These are phyloP conservation scores for Aureobasidium leucospermi DNA, from an alignment of 2,329 filamentous ascomycete genomes.

Conservation along the genomic window DNA sequence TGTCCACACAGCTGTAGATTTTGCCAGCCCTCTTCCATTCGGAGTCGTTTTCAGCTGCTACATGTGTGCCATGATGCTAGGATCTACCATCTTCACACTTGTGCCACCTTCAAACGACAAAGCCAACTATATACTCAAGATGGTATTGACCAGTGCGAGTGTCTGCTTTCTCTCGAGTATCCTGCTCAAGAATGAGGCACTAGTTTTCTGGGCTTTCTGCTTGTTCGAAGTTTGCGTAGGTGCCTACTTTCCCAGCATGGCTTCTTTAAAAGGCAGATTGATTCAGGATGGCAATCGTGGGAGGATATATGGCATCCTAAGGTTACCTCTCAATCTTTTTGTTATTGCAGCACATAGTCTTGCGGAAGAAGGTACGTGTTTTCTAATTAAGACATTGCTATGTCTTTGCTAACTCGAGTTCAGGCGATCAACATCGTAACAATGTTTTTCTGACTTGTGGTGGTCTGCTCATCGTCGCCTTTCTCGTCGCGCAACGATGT, in stretches of 20 bases:
- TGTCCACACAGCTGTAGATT: conserved; percentile 17
- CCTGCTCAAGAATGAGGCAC: conserved; percentile 35
- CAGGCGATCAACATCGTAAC: conserved; percentile 16
- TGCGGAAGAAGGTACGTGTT: conserved; percentile 30
- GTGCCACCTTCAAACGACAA: conserved; percentile 25
- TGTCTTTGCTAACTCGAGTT: not conserved
- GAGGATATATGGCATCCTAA: conserved; percentile 50
- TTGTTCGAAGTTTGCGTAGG: conserved; percentile 52
- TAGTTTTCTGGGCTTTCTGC: conserved; percentile 51
- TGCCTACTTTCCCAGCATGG: conserved; percentile 51
- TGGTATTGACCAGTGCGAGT: conserved; percentile 33
- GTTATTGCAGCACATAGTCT: conserved; percentile 45
- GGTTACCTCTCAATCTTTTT: conserved; percentile 53
- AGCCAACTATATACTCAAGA: conserved; percentile 29
- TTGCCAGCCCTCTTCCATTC: conserved; percentile 28
- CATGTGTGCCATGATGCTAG: conserved; percentile 54
- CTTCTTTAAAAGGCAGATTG: conserved; percentile 46
- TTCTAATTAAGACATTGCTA: not conserved
- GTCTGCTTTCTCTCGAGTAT: conserved; percentile 29
- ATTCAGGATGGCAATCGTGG: conserved; percentile 49
- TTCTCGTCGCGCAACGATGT: conserved; percentile 15
- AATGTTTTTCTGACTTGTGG: conserved; percentile 17
- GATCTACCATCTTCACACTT: conserved; percentile 48
- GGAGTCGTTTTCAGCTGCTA: conserved; percentile 51
- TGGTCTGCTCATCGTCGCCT: conserved; percentile 13